Base-by-base conservation (phyloP, 441 rosid genomes). In the Adansonia madagascariensis region DNA sequence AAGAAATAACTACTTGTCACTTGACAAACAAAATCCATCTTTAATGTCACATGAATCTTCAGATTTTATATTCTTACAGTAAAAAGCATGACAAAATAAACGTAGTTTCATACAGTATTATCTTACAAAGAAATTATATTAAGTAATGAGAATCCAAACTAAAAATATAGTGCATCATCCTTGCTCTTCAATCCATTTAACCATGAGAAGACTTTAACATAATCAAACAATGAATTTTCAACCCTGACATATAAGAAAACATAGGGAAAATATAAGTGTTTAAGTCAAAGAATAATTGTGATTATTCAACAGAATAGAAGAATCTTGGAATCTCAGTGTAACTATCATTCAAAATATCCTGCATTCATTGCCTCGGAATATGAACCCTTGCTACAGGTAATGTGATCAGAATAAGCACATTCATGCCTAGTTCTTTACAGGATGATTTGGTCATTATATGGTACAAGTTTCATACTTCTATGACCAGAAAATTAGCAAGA, bases 361-460 rank as follows among this genome's bases (percentile, higher is more conserved):
- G 27, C 17, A 44, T 11, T 44, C 53, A 67, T 11, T 67, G 8
- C 71, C 5, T 18, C 11, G 27, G 53, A 47, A 27, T 8, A 27
- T 27, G 74, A 49, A 69, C 24, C 74, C 60, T 70, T 70, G 44
- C 43, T 15, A 50, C 44, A 50, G 24, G 60, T 49, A 69, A 69
- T 7, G 2, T 8, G 12, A 60, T n/a, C 22, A 8, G 18, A 14
- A 46, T 0, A 24, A 62, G 5, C 20, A n/a, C 1, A 14, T 46
- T 22, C 39, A 47, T 74, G 77, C 59, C 24, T 18, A 27, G 69
- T 74, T 74, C 70, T 31, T 74, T 62, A 61, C 31, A 61, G 56
- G 24, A 47, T 62, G 49, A 49, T 47, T 60, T 61, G 44, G 46
- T 70, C 44, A 62, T 15, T 17, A 10, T 59, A 59, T 9, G 9